These are phyloP conservation scores for Phycomyces blakesleeanus DNA, from an alignment of 192 early-diverging fungal genomes.

Conservation along the genomic window DNA sequence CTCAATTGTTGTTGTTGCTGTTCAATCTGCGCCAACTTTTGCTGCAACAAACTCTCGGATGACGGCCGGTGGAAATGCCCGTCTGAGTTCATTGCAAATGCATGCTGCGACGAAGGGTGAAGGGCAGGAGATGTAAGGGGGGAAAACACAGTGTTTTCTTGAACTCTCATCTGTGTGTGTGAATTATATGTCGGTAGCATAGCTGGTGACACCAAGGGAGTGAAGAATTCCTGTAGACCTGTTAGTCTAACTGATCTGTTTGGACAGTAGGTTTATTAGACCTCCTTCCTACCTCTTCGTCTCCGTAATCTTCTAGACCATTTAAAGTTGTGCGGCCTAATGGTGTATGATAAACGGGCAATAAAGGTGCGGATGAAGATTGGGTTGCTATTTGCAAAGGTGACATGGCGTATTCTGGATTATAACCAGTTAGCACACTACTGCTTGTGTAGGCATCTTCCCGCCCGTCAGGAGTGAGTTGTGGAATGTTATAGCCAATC, in stretches of 20 bases:
- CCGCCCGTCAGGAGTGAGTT: constrained; percentile 24
- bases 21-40: constrained; percentile 33
- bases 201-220: constrained; percentile 68
- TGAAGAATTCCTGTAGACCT: constrained; percentile 42
- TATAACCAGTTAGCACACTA: constrained; percentile 18
- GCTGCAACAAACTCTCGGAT: constrained; percentile 18
- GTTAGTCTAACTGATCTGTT: background rate
- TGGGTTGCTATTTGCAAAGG: constrained; percentile 29
- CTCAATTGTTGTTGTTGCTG: constrained; percentile 35
- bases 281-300: constrained; percentile 10
- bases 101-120: constrained; percentile 32
- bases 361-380: background rate
- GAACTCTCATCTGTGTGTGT: constrained; percentile 7
- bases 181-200: constrained; percentile 56
- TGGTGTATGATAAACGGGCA: constrained; percentile 9
- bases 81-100: constrained; percentile 14
- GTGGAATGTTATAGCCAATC: constrained; percentile 14
- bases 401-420: constrained; percentile 35
- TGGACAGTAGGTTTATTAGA: too few relatives aligned
- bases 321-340: constrained; percentile 18
- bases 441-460: constrained; percentile 22
- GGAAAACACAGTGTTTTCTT: constrained; percentile 41
- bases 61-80: background rate
- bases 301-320: constrained; percentile 7
- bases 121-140: constrained; percentile 67